Conservation (phyloP, 2,329 filamentous ascomycete genomes). For the Fusarium sp. region DNA sequence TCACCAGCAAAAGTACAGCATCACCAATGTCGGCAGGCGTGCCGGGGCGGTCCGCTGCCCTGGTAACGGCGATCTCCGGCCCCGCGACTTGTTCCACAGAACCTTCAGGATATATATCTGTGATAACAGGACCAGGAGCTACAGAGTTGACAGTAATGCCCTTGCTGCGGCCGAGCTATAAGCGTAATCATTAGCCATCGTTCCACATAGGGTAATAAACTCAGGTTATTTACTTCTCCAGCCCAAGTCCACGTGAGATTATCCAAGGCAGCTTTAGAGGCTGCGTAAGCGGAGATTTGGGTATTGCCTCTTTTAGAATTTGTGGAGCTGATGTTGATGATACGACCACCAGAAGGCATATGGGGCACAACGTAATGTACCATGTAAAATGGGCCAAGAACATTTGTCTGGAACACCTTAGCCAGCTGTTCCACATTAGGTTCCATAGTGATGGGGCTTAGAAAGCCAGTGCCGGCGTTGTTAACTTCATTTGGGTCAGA, state of each 20-base stretch:
- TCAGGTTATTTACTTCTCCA: too few species aligned
- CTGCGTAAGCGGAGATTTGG: constrained; percentile 37
- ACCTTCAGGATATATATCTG: constrained; percentile 50
- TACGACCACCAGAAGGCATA: constrained; percentile 54
- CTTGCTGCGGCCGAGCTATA: constrained; percentile 53
- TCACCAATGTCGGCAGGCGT: constrained; percentile 60
- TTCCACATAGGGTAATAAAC: too few species aligned
- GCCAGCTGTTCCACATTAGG: constrained; percentile 46
- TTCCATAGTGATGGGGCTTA: constrained; percentile 39
- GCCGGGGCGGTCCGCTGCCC: constrained; percentile 54
- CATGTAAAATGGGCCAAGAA: constrained; percentile 55
- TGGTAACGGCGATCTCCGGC: constrained; percentile 45
- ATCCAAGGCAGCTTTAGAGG: constrained; percentile 53
- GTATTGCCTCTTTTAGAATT: constrained; percentile 36
- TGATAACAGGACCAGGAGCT: constrained; percentile 57
- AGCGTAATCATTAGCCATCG: too few species aligned
- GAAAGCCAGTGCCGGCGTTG: constrained; percentile 53
- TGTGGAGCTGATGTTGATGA: constrained; percentile 47
- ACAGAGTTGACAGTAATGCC: constrained; percentile 62
- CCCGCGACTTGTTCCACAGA: constrained; percentile 39
- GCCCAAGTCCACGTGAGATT: too few species aligned
- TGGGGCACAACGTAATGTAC: constrained; percentile 53
- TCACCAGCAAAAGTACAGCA: constrained; percentile 39
- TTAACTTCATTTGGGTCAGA: constrained; percentile 50
- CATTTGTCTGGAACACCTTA: constrained; percentile 53